Percentiles rank a stretch among this genome's conserved stretches.
phyloP scores from a whole-genome alignment of 1,284 basidiomycete genomes.

The Mycosarcoma mackinlayi region DNA sequence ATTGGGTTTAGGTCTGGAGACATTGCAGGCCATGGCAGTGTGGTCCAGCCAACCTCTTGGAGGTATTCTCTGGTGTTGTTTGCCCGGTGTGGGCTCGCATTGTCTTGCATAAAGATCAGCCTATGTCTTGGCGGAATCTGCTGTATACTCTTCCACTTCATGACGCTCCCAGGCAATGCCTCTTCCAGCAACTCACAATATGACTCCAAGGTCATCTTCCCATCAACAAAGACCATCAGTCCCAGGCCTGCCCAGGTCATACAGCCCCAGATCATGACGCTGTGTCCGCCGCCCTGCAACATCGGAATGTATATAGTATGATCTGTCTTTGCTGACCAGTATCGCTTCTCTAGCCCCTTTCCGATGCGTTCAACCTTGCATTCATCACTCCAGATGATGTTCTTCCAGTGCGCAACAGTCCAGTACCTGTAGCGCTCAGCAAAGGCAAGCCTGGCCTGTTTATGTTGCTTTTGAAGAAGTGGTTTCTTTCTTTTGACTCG shows the following conservation, averaged over 20 bases:
- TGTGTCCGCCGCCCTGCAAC: too few species aligned
- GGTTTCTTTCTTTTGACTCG: neutral
- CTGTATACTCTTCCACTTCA: slow-evolving; percentile 2
- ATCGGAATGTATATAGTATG: neutral
- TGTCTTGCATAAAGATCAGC: neutral
- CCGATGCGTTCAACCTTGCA: slow-evolving; percentile 7
- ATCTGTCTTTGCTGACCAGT: neutral
- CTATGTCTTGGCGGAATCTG: neutral
- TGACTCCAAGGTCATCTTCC: neutral
- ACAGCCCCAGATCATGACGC: slow-evolving; percentile 16
- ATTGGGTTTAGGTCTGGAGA: slow-evolving; percentile 13
- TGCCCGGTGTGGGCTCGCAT: neutral
- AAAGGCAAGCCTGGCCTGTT: neutral
- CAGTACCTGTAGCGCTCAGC: slow-evolving; percentile 3
- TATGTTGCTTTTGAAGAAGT: neutral
- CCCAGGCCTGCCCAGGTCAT: slow-evolving; percentile 16
- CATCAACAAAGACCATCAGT: slow-evolving; percentile 7
- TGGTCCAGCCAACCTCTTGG: slow-evolving; percentile 1
- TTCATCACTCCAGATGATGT: slow-evolving; percentile 17
- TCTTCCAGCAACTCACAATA: neutral
- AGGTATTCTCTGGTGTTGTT: slow-evolving; percentile 8
- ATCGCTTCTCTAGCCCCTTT: neutral
- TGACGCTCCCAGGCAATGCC: neutral
- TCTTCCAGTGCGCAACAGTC: slow-evolving; percentile 11
- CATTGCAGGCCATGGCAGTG: slow-evolving; percentile 10